Conservation (phyloP, 805 yeast species). For the Debaryomyces hansenii region DNA sequence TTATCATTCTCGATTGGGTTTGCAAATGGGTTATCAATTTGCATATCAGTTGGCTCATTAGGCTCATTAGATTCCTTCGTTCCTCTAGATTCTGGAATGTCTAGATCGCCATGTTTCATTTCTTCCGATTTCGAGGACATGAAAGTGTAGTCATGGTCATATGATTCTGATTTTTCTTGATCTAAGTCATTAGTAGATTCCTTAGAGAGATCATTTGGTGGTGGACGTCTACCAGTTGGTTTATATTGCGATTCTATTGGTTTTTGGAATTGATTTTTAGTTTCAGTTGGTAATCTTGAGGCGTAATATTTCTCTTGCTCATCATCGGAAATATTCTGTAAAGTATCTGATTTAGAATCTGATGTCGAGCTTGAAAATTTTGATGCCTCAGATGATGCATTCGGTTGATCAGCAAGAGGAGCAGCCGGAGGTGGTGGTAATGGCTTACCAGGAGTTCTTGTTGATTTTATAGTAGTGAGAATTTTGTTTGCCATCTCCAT, state of each 20-base stretch:
- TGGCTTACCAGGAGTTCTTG: conserved; percentile 34
- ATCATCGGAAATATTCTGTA: conserved; percentile 16
- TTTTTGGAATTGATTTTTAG: conserved; percentile 24
- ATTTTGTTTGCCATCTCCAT: conserved; percentile 95
- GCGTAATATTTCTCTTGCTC: conserved; percentile 19
- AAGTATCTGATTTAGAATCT: conserved; percentile 8
- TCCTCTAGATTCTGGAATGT: conserved; percentile 1
- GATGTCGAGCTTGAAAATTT: conserved; percentile 3
- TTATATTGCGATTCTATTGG: conserved; percentile 26
- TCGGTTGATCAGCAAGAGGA: not conserved
- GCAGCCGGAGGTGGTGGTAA: not conserved
- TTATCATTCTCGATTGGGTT: not conserved
- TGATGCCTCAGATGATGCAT: not conserved
- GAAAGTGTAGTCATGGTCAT: conserved; percentile 20
- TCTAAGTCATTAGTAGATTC: not conserved
- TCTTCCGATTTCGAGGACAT: conserved; percentile 21
- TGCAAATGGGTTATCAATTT: conserved; percentile 1
- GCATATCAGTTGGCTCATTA: conserved; percentile 7
- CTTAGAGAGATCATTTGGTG: conserved; percentile 10
- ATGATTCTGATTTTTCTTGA: conserved; percentile 1
- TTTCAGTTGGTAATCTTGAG: conserved; percentile 30
- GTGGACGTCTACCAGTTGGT: conserved; percentile 19
- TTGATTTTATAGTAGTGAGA: conserved; percentile 75
- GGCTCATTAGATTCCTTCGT: conserved; percentile 7
- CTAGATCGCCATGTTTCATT: not conserved